phyloP scores from a whole-genome alignment of 2,329 filamentous ascomycete genomes.

The Pseudogymnoascus sp. region DNA sequence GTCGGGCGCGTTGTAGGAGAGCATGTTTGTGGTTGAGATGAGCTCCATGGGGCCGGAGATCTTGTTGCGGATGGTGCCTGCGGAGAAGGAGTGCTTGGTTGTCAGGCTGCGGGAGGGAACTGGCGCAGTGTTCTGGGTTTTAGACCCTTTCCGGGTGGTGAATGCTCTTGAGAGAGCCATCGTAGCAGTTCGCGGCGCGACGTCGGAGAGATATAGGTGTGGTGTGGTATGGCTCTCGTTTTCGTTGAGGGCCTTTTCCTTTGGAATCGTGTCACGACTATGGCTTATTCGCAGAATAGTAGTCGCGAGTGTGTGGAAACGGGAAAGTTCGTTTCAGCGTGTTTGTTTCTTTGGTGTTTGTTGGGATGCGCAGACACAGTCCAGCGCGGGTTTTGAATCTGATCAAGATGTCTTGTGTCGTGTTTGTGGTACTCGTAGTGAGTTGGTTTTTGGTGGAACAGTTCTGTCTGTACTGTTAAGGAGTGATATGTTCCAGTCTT shows the following conservation, averaged over 20 bases:
- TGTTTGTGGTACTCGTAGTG: slow-evolving; percentile 6
- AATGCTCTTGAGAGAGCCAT: slow-evolving; percentile 62
- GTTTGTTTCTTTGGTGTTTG: not conserved
- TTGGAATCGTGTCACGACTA: too few species aligned
- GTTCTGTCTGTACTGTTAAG: not conserved
- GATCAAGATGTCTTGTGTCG: slow-evolving; percentile 1
- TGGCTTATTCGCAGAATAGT: too few species aligned
- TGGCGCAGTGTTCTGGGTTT: slow-evolving; percentile 13
- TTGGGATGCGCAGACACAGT: slow-evolving; percentile 5
- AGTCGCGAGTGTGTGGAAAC: not conserved
- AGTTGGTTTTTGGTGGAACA: slow-evolving; percentile 7
- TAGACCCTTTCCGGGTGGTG: slow-evolving; percentile 53
- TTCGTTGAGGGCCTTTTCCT: too few species aligned
- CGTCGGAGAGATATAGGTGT: not conserved
- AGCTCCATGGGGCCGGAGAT: slow-evolving; percentile 86
- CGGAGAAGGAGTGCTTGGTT: slow-evolving; percentile 21
- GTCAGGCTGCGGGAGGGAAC: slow-evolving; percentile 23
- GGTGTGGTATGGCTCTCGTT: too few species aligned
- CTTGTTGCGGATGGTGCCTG: slow-evolving; percentile 39
- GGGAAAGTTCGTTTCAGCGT: not conserved
- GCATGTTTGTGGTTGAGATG: slow-evolving; percentile 90
- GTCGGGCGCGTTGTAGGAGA: slow-evolving; percentile 89
- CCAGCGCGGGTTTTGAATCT: slow-evolving; percentile 1
- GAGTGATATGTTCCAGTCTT: not conserved
- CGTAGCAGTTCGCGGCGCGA: slow-evolving; percentile 13